Base-by-base conservation (phyloP, 208 protist genomes). In the Perkinsela sp. region DNA sequence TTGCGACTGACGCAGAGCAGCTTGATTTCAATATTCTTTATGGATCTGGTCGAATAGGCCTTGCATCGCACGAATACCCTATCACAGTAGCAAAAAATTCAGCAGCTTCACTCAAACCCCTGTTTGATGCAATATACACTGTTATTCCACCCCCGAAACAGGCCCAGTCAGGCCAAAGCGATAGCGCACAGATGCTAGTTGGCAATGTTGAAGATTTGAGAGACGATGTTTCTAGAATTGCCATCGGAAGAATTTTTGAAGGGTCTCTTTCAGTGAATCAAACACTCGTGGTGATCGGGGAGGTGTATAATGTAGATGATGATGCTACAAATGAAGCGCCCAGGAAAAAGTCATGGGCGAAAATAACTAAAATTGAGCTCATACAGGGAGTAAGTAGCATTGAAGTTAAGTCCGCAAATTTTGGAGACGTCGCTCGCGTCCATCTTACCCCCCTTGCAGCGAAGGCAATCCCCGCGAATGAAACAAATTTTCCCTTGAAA, bases 1-100 rank as follows among this genome's bases (percentile, higher is more conserved):
- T 93, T 1, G 91, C 87, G 28, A 85, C 92, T 28, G 84, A 85
- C 68, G 93, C 97, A 32, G 80, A 78, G 29, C 93, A 97, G 80
- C 78, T 98, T 0, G 87, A 94, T 40, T 93, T 96, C 69, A 87
- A 87, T 70, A 91, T 96, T 68, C 74, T 96, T 31, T 97, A 94
- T 77, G 92, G 90, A 29, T 93, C 86, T 30, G 91, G 87, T 32
- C 80, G 86, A 67, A 75, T 78, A 66, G 94, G 94, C 28, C 95
- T 91, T 6, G 40, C 40, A 22, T 57, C 40, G 6, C 13, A 6
- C 6, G 40, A n/a, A 6, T 57, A n/a, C 40, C 40, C 40, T 79
- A 89, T 90, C 79, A 90, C 85, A 76, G 68, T 79, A 31, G 72
- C 75, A 67, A 78, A 76, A 28, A 73, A 75, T 67, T 83, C 86